These are phyloP conservation scores for Ophiostoma triangulosporum DNA, from an alignment of 2,329 filamentous ascomycete species.

Conservation along the genomic window DNA sequence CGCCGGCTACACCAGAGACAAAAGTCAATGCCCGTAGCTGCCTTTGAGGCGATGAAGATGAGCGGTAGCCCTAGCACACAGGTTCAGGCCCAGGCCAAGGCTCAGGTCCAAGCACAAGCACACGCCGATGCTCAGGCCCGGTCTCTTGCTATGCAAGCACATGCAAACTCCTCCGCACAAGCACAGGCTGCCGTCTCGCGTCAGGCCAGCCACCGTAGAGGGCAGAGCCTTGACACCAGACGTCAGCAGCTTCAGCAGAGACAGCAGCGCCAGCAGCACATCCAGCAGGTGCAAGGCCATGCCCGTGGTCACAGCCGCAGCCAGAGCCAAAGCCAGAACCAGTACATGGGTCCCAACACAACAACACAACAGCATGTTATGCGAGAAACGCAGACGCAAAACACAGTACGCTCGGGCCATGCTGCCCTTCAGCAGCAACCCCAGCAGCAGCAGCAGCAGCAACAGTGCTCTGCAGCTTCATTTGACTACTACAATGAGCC, in stretches of 20 bases:
- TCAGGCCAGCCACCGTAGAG: slow-evolving; percentile 55
- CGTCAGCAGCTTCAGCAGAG: slow-evolving; percentile 36
- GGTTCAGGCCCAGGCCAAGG: background rate
- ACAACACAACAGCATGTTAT: slow-evolving; percentile 57
- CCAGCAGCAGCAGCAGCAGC: slow-evolving; percentile 10
- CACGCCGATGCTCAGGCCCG: background rate
- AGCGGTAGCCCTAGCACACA: slow-evolving; percentile 30
- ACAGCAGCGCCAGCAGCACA: slow-evolving; percentile 14
- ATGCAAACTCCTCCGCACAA: slow-evolving; percentile 19
- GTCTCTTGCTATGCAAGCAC: background rate
- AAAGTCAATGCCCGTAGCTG: slow-evolving; percentile 62
- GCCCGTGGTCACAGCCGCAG: slow-evolving; percentile 21
- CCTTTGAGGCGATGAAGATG: slow-evolving; percentile 63
- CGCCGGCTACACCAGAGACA: slow-evolving; percentile 72
- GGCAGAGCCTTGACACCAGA: slow-evolving; percentile 70
- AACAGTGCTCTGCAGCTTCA: slow-evolving; percentile 23
- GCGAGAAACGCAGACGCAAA: slow-evolving; percentile 85
- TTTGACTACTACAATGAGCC: slow-evolving; percentile 34
- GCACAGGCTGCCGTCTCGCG: slow-evolving; percentile 22
- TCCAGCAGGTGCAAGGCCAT: slow-evolving; percentile 13
- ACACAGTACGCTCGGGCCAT: slow-evolving; percentile 62
- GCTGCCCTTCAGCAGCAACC: slow-evolving; percentile 17
- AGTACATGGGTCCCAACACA: slow-evolving; percentile 29
- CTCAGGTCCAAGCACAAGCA: slow-evolving; percentile 2
- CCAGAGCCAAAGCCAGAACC: slow-evolving; percentile 8